phyloP scores from a whole-genome alignment of 306 rosid genomes.

The Quercus variabilis region DNA sequence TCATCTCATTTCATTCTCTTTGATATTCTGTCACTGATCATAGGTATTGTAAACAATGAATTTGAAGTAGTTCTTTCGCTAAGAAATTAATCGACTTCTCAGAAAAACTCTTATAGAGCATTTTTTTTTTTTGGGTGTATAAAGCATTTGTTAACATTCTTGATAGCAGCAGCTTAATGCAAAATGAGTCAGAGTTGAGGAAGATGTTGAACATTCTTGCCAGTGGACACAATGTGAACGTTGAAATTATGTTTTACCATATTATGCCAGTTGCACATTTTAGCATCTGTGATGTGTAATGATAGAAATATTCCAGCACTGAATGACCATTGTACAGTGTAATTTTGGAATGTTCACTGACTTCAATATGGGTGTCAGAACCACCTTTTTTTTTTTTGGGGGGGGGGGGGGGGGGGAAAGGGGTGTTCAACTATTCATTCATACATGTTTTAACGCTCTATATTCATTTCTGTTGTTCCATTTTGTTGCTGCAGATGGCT shows the following conservation, averaged over 20 bases:
- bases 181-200: background rate
- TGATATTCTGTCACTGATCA: too few relatives aligned
- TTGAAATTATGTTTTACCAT: background rate
- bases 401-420: background rate
- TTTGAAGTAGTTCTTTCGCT: too few relatives aligned
- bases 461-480: constrained; percentile 2
- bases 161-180: background rate
- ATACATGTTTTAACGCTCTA: background rate
- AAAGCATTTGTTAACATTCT: too few relatives aligned
- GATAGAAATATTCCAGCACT: background rate
- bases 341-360: too few relatives aligned
- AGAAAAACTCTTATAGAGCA: too few relatives aligned
- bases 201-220: background rate
- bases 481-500: constrained; percentile 81
- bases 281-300: background rate
- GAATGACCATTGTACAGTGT: background rate
- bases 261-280: background rate
- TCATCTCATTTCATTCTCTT: too few relatives aligned
- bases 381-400: background rate
- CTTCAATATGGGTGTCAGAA: too few relatives aligned
- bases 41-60: too few relatives aligned
- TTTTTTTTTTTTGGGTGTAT: too few relatives aligned
- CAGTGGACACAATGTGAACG: background rate
- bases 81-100: too few relatives aligned
- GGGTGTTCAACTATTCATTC: background rate